Base-by-base conservation (phyloP, 2,329 filamentous ascomycete species). In the Penicillium sumatraense region DNA sequence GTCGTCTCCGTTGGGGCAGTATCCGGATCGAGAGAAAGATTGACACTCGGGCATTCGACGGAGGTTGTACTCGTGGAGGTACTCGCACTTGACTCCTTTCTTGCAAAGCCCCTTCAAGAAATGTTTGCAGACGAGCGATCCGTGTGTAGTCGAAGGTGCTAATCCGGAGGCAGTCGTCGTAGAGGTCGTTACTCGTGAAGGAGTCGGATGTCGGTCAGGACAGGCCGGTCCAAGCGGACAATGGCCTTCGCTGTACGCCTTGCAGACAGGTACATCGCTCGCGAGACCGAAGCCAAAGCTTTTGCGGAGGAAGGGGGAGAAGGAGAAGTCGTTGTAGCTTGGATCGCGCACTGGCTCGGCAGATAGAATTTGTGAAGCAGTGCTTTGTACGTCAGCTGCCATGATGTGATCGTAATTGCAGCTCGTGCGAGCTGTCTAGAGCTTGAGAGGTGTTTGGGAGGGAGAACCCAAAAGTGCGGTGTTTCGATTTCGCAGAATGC, bases 31-130 rank as follows among this genome's bases (percentile, higher is more conserved):
- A 54, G 92, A 88, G 77, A 93, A 98, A 76, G 96, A 96, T 70
- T 96, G 96, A 79, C 95, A 99, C 79, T 98, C 95, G 60, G 95
- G 93, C 91, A 98, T 98, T 75, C 95, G 93, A 61, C 95, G 88
- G 65, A 99, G 84, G 78, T 99, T 98, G 81, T 97, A 99, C 78
- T 98, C 95, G 82, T 99, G 95, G 46, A 98, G 82, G 69, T 98
- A 99, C 80, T 99, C 95, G 86, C 95, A 99, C 64, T 87, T 86
- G 71, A 97, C 89, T 68, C 93, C 95, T 78, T 98, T 98, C 73
- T 99, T 99, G 82, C 95, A 99, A 18, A 99, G 86, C 0, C 93
- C 93, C 62, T 96, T 90, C 69, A 98, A 87, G 88, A 95, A 98
- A 82, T 98, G 95, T 80, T 99, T 99, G 86, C 95, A 99, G 58